Conservation (phyloP, 176 grass and related monocot genomes). For the Canna indica region DNA sequence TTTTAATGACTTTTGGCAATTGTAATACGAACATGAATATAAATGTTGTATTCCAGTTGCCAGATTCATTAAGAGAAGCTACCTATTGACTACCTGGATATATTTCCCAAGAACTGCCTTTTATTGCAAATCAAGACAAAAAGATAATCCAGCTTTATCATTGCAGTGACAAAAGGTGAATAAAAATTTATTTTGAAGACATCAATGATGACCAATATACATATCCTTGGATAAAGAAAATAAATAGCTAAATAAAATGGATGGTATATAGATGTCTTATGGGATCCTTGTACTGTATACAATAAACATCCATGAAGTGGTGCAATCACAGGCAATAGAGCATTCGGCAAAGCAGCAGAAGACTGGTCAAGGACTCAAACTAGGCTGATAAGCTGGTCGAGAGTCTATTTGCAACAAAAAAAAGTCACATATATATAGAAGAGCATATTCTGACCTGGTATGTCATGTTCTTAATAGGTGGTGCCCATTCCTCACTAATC, state of each 20-base stretch:
- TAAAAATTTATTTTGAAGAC: too few species aligned
- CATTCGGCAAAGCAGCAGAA: not conserved
- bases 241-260: not conserved
- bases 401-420: not conserved
- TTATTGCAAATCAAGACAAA: too few species aligned
- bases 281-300: too few species aligned
- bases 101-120: too few species aligned
- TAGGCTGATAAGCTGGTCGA: not conserved
- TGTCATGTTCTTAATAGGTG: slow-evolving; percentile 69
- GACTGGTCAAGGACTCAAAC: not conserved
- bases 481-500: slow-evolving; percentile 85
- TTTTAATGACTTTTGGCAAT: not conserved
- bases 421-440: not conserved
- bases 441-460: slow-evolving; percentile 40
- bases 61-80: not conserved
- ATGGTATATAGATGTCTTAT: not conserved
- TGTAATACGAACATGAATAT: not conserved
- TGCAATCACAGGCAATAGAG: not conserved
- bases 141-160: too few species aligned
- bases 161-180: too few species aligned
- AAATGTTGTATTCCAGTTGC: not conserved
- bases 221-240: not conserved
- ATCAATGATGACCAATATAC: not conserved
- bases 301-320: too few species aligned
- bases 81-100: too few species aligned